Percentiles rank a stretch among this genome's conserved stretches.
Conservation (phyloP, 257 asterid genomes). For the Nicotiana obtusifolia region DNA sequence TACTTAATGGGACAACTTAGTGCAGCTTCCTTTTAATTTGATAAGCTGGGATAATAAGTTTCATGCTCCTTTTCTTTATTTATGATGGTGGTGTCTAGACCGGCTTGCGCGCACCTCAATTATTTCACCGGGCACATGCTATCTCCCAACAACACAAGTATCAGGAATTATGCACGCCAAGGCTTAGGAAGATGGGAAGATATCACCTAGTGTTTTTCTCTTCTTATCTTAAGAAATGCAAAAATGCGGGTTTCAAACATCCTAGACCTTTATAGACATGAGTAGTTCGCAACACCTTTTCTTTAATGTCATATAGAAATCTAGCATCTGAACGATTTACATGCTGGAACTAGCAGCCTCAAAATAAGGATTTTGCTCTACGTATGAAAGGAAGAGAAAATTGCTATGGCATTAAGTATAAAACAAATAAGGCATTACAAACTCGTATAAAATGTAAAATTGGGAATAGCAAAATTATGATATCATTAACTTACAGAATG, state of each 20-base stretch:
- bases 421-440: background rate
- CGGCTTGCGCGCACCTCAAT: too few relatives aligned
- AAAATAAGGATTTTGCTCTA: background rate
- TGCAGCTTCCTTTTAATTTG: background rate
- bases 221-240: background rate
- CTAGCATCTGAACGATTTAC: background rate
- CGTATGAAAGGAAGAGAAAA: background rate
- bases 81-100: too few relatives aligned
- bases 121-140: too few relatives aligned
- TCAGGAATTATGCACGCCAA: too few relatives aligned
- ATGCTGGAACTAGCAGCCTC: background rate
- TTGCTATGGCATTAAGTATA: background rate
- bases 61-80: background rate
- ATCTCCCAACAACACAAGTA: too few relatives aligned
- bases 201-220: background rate
- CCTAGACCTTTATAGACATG: background rate
- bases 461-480: background rate
- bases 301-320: background rate
- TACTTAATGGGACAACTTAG: background rate
- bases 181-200: too few relatives aligned
- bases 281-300: background rate
- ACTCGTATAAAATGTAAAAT: background rate
- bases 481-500: conserved; percentile 73
- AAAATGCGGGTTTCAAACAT: background rate
- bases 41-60: background rate